Conservation (phyloP, 257 asterid genomes). For the Cruciata laevipes region DNA sequence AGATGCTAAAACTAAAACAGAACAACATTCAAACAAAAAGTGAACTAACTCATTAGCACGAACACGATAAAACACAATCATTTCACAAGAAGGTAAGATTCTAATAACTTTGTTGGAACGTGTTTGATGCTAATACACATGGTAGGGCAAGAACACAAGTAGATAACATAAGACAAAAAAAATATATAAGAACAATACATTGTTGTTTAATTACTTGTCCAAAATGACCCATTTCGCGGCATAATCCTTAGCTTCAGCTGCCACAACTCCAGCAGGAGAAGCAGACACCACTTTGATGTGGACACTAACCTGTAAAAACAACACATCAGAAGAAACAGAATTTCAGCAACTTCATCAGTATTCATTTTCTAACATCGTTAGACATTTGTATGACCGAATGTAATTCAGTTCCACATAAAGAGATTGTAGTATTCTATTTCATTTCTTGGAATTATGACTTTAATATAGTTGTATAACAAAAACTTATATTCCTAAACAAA, state of each 20-base stretch:
- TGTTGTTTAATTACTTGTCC: constrained; percentile 77
- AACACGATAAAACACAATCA: not conserved
- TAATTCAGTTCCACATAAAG: too few species aligned
- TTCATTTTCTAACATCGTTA: not conserved
- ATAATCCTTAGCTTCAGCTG: constrained; percentile 65
- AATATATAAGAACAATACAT: constrained; percentile 24
- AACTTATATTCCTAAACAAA: not conserved
- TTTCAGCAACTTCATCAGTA: not conserved
- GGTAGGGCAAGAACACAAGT: not conserved
- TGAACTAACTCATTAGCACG: not conserved
- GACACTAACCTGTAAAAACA: constrained; percentile 61
- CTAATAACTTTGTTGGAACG: not conserved
- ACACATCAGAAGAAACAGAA: constrained; percentile 7
- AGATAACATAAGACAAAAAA: not conserved
- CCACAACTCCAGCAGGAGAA: constrained; percentile 53
- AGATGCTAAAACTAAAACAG: too few species aligned
- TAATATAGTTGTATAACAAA: too few species aligned
- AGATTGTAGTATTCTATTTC: not conserved
- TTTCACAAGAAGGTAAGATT: not conserved
- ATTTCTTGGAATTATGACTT: not conserved
- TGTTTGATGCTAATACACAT: too few species aligned
- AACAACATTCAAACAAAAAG: not conserved
- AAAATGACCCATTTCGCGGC: constrained; percentile 74
- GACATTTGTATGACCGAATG: not conserved
- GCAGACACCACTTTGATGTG: constrained; percentile 69